Percentiles rank a stretch among this genome's conserved stretches.
Evolutionary conservation across 257 asterid genomes (phyloP).

Genomic region (Galeopsis tetrahit): DNA sequence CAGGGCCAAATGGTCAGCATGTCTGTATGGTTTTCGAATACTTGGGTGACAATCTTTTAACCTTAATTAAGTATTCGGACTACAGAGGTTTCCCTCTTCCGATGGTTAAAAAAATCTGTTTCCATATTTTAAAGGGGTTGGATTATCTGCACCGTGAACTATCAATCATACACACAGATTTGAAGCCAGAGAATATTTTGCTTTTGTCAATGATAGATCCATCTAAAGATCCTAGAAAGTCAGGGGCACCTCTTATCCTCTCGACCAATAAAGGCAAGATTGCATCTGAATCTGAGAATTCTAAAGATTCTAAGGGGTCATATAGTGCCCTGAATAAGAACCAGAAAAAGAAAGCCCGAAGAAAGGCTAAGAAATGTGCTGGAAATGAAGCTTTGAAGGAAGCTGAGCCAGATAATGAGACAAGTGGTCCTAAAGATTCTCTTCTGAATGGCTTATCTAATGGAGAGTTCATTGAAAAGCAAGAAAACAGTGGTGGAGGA

Average conservation of each 20-base stretch:
- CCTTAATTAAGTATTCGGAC: conserved; percentile 84
- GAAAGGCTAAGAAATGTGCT: conserved; percentile 64
- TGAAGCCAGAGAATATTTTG: conserved; percentile 93
- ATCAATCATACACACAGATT: conserved; percentile 95
- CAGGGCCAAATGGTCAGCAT: conserved; percentile 96
- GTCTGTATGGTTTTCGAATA: conserved; percentile 97
- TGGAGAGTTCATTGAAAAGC: conserved; percentile 45
- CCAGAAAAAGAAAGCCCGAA: conserved; percentile 84
- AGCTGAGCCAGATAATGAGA: conserved; percentile 63
- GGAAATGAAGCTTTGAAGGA: conserved; percentile 53
- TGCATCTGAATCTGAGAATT: conserved; percentile 50
- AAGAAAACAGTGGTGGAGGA: conserved; percentile 33
- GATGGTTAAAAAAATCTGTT: conserved; percentile 89
- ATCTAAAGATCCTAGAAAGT: conserved; percentile 74
- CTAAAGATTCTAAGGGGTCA: conserved; percentile 58
- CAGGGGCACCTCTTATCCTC: conserved; percentile 68
- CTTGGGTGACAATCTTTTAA: conserved; percentile 90
- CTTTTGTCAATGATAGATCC: conserved; percentile 80
- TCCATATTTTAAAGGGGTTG: conserved; percentile 80
- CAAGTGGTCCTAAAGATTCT: conserved; percentile 60
- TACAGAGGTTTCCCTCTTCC: conserved; percentile 79
- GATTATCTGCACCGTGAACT: conserved; percentile 92
- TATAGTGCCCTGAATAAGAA: conserved; percentile 74
- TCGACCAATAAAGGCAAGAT: conserved; percentile 66
- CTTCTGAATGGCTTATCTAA: conserved; percentile 49